Base-by-base conservation (phyloP, 805 yeast genomes). In the Diddensiella transvaalensis region DNA sequence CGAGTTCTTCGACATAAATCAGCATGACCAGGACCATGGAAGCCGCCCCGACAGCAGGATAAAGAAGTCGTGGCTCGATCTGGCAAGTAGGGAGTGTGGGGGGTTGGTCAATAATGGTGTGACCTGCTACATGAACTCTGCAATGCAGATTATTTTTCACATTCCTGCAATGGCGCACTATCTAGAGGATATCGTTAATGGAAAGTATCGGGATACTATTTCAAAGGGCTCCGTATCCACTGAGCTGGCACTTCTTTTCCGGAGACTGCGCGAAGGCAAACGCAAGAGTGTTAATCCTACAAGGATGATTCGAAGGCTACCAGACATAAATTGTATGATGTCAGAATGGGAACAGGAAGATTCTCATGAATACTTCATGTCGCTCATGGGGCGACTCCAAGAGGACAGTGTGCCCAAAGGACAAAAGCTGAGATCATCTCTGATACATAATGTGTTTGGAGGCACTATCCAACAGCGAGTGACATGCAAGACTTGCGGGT, bases 321-420 rank as follows among this genome's bases (percentile, higher is more conserved):
- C 78, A 43, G 96, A 87, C 59, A 87, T 91, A 59, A 89, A 89
- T 66, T 87, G 96, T 64, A 87, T 87, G 96, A 88, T 90, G 96
- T 82, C 89, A 40, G 93, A 83, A 64, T 90, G 96, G 96, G 90
- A 88, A 67, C 99, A 93, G 66, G 98, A 93, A 67, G 99, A 93
- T 67, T 85, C 96, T 0, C 99, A 93, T 67, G 99, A 93, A 68
- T 93, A 90, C 69, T 87, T 85, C 65, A 90, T 90, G 97, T 87
- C 96, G 10, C 71, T 90, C 52, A 76, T 90, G 75, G 80, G 91
- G 4, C 71, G 96, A 45, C 69, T 90, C 45, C 98, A 90, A 67
- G 97, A 90, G 62, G 97, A 90, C 63, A 77, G 87, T 10, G 88
- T 93, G 0, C 98, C 98, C 32, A 83, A 79, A 61, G 96, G 96